phyloP scores from a whole-genome alignment of 192 early-diverging fungal genomes.

The Backusella circina region DNA sequence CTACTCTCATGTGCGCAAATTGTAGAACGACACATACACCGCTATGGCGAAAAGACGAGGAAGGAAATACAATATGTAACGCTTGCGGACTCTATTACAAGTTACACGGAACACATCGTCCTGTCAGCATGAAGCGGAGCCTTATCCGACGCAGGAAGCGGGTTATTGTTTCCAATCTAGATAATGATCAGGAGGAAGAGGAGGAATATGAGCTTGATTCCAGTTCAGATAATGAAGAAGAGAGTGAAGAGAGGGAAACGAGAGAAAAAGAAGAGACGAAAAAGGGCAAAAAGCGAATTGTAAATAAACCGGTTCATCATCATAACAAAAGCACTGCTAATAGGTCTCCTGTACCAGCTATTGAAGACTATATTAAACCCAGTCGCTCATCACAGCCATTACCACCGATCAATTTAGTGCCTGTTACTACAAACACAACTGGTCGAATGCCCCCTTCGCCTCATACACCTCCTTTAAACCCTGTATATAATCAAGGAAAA shows the following conservation, averaged over 20 bases:
- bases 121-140: conserved; percentile 73
- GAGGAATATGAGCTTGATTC: conserved; percentile 9
- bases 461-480: not conserved
- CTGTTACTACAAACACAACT: not conserved
- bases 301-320: conserved; percentile 1
- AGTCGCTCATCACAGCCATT: conserved; percentile 22
- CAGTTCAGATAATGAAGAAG: not conserved
- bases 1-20: conserved; percentile 63
- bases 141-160: conserved; percentile 78
- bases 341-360: conserved; percentile 34
- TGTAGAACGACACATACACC: conserved; percentile 78
- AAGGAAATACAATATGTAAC: conserved; percentile 77
- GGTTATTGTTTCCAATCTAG: conserved; percentile 27
- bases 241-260: not conserved
- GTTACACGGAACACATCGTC: conserved; percentile 77
- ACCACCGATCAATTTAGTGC: not conserved
- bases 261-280: not conserved
- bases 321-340: not conserved
- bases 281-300: conserved; percentile 1
- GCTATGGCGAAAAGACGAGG: conserved; percentile 73
- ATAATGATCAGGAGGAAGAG: conserved; percentile 10
- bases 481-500: not conserved
- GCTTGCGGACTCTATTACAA: conserved; percentile 90
- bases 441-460: not conserved
- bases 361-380: conserved; percentile 50